These are phyloP conservation scores for Suhomyces bolitotheri DNA, from an alignment of 1,139 yeast genomes.

Conservation along the genomic window DNA sequence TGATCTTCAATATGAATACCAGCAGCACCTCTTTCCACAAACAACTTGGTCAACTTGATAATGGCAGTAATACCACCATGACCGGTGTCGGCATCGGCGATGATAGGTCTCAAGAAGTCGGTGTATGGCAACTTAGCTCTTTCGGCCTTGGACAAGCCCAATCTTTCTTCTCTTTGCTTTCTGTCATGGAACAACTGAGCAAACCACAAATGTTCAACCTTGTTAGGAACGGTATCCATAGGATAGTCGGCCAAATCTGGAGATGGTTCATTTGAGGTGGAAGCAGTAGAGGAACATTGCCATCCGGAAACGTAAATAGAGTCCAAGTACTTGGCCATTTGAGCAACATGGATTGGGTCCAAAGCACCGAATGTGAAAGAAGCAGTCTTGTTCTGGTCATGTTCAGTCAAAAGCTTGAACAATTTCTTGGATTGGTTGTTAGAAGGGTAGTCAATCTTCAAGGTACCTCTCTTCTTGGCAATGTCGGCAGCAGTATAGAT, in stretches of 20 bases:
- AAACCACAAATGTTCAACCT: constrained; percentile 95
- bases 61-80: constrained; percentile 98
- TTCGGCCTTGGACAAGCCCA: constrained; percentile 56
- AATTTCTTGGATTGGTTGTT: constrained; percentile 80
- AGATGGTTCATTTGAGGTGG: constrained; percentile 95
- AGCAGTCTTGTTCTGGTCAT: constrained; percentile 69
- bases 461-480: constrained; percentile 82
- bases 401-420: constrained; percentile 66
- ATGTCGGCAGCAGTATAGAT: constrained; percentile 87
- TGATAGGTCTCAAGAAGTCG: constrained; percentile 90
- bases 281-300: constrained; percentile 98
- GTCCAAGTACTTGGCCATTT: constrained; percentile 94
- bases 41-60: constrained; percentile 91
- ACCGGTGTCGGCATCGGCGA: constrained; percentile 98
- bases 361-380: constrained; percentile 95
- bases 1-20: constrained; percentile 98
- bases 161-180: constrained; percentile 88
- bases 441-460: constrained; percentile 73
- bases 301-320: constrained; percentile 94
- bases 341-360: constrained; percentile 94
- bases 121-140: constrained; percentile 64
- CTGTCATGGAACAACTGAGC: constrained; percentile 98
- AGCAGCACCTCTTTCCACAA: constrained; percentile 98
- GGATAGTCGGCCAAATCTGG: constrained; percentile 99
- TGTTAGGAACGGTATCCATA: constrained; percentile 97